Percentiles rank a stretch among this genome's conserved stretches.
phyloP scores from a whole-genome alignment of 179 eudicot species.

The Kewa caespitosa region DNA sequence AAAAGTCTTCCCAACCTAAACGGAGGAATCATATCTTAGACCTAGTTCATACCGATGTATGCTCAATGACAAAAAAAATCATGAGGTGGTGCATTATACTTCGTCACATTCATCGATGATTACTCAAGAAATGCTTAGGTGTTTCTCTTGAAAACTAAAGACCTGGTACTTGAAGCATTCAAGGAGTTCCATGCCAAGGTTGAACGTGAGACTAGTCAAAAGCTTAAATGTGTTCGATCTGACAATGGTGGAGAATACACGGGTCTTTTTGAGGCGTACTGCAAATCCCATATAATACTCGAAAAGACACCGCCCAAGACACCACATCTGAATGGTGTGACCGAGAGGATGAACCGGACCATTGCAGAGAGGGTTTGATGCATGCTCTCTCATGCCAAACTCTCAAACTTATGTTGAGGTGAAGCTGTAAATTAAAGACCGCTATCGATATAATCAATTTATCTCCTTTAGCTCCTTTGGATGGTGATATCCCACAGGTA shows the following conservation, averaged over 20 bases:
- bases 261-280: not conserved
- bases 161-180: not conserved
- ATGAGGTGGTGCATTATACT: too few relatives aligned
- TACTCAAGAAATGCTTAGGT: too few relatives aligned
- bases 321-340: not conserved
- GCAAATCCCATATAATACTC: not conserved
- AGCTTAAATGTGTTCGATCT: not conserved
- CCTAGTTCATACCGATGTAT: too few relatives aligned
- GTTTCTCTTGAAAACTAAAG: too few relatives aligned
- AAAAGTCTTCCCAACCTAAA: too few relatives aligned
- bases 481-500: too few relatives aligned
- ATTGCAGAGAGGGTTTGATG: not conserved
- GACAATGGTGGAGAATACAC: not conserved
- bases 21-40: too few relatives aligned
- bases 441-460: not conserved
- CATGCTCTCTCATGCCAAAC: not conserved
- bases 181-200: too few relatives aligned
- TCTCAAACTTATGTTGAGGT: not conserved
- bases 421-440: not conserved
- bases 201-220: not conserved
- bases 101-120: too few relatives aligned
- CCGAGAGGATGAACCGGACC: not conserved
- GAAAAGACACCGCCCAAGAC: not conserved
- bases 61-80: too few relatives aligned
- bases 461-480: not conserved